These are phyloP conservation scores for Mucor velutinosus DNA, from an alignment of 371 early-diverging fungal species.

Conservation along the genomic window DNA sequence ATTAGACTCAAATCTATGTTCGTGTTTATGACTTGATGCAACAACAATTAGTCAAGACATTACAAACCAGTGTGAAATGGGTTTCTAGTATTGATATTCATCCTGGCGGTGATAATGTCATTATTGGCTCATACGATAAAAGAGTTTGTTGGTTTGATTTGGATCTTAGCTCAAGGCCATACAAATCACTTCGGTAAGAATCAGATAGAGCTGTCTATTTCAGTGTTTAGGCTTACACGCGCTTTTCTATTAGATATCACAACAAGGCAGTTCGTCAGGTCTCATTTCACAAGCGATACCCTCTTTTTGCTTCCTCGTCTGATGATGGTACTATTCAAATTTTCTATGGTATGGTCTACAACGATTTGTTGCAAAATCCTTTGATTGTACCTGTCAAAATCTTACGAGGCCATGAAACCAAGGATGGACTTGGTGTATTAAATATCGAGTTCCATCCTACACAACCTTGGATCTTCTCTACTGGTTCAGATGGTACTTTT, in stretches of 20 bases:
- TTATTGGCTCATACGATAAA: slow-evolving; percentile 94
- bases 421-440: slow-evolving; percentile 77
- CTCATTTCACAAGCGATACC: slow-evolving; percentile 84
- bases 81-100: slow-evolving; percentile 94
- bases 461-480: slow-evolving; percentile 94
- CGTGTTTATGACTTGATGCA: slow-evolving; percentile 91
- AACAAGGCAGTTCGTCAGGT: slow-evolving; percentile 88
- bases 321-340: slow-evolving; percentile 95
- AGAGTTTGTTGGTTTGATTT: slow-evolving; percentile 96
- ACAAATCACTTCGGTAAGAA: slow-evolving; percentile 78
- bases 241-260: slow-evolving; percentile 67
- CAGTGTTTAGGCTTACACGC: too few species aligned
- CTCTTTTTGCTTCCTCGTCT: slow-evolving; percentile 91
- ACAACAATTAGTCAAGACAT: slow-evolving; percentile 81
- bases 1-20: slow-evolving; percentile 87
- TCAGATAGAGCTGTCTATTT: too few species aligned
- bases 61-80: slow-evolving; percentile 88
- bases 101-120: slow-evolving; percentile 90
- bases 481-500: slow-evolving; percentile 77
- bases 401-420: slow-evolving; percentile 77
- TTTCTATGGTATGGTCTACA: slow-evolving; percentile 97
- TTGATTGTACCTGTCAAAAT: slow-evolving; percentile 98
- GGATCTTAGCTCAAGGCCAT: slow-evolving; percentile 90
- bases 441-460: slow-evolving; percentile 92
- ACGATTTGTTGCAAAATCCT: slow-evolving; percentile 92